phyloP scores from a whole-genome alignment of 2,329 filamentous ascomycete species.

The Aspergillus sclerotialis region DNA sequence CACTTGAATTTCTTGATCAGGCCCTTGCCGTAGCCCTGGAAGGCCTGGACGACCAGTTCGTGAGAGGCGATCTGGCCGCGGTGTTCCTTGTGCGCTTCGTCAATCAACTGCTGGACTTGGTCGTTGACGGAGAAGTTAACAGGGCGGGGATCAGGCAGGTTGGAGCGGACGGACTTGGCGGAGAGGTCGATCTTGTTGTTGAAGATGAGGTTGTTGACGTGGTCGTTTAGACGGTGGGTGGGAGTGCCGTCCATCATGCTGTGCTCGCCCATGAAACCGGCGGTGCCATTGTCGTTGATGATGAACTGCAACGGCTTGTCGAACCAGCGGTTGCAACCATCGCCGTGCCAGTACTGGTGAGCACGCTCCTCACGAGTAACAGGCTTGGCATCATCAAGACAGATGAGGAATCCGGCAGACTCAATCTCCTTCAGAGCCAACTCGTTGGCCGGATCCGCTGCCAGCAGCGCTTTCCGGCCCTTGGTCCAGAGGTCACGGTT shows the following conservation, averaged over 20 bases:
- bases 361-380: conserved; percentile 94
- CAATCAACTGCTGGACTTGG: conserved; percentile 69
- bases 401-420: conserved; percentile 82
- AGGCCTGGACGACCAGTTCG: conserved; percentile 87
- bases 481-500: conserved; percentile 93
- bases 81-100: conserved; percentile 73
- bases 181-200: conserved; percentile 90
- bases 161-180: conserved; percentile 67
- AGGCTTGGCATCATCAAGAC: conserved; percentile 83
- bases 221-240: conserved; percentile 93
- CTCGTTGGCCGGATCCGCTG: conserved; percentile 71
- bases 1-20: conserved; percentile 99
- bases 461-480: conserved; percentile 67
- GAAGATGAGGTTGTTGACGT: conserved; percentile 84
- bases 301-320: conserved; percentile 99
- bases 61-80: conserved; percentile 73
- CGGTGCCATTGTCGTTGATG: conserved; percentile 93
- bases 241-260: conserved; percentile 99
- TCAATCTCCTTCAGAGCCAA: conserved; percentile 74
- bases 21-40: conserved; percentile 95
- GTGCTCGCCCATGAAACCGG: conserved; percentile 97
- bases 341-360: conserved; percentile 96
- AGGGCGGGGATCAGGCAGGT: conserved; percentile 71
- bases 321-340: conserved; percentile 92
- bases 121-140: conserved; percentile 73